Evolutionary conservation across 305 asterid genomes (phyloP).

Genomic region (Rubia occidens): DNA sequence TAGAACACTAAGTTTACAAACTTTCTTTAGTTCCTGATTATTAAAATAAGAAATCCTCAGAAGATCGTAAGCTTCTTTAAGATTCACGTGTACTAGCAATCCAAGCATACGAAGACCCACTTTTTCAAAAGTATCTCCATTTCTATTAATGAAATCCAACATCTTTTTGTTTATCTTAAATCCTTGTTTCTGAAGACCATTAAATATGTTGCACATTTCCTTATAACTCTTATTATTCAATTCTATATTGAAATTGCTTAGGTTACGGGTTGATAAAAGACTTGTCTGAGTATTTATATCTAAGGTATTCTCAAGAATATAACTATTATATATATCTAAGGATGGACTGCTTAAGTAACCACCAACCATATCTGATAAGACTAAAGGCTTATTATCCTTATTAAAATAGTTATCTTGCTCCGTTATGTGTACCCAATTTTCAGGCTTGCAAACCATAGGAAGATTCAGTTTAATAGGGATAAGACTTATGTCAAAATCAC

Average conservation of each 20-base stretch:
- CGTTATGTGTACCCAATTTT: neutral
- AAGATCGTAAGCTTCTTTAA: slow-evolving; percentile 1
- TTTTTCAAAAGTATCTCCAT: neutral
- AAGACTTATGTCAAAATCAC: neutral
- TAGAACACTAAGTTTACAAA: neutral
- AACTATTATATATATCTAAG: neutral
- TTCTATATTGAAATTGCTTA: neutral
- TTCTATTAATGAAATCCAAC: neutral
- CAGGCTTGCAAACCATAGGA: neutral
- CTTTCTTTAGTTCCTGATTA: neutral
- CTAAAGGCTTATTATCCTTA: no score
- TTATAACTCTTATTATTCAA: neutral
- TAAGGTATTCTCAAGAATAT: neutral
- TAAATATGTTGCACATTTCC: slow-evolving; percentile 1
- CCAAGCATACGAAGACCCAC: neutral
- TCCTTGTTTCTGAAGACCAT: neutral
- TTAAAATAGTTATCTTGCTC: no score
- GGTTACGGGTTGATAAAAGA: neutral
- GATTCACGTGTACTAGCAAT: neutral
- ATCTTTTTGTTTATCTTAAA: neutral
- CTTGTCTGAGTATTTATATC: neutral
- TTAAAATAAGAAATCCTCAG: neutral
- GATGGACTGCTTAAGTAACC: neutral
- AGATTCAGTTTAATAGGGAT: neutral
- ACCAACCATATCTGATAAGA: no score